Conservation (phyloP, 352 stramenopile species). For the Phytophthora aleatoria region DNA sequence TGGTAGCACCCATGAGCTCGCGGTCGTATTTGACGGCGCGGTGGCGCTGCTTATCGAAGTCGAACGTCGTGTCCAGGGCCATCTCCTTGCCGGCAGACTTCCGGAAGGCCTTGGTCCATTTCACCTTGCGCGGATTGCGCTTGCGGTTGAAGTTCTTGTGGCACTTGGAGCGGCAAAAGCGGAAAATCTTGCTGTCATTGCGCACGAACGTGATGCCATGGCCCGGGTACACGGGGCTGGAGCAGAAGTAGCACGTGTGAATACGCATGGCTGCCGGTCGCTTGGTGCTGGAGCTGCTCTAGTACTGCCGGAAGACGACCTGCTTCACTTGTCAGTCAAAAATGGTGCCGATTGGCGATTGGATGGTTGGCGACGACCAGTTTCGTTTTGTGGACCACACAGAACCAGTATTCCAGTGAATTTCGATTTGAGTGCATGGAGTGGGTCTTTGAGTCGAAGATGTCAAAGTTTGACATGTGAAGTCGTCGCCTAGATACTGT, state of each 20-base stretch:
- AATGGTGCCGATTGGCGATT: slow-evolving; percentile 26
- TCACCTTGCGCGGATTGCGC: slow-evolving; percentile 99
- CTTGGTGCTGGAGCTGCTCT: slow-evolving; percentile 17
- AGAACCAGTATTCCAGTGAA: slow-evolving; percentile 10
- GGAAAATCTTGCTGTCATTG: slow-evolving; percentile 99
- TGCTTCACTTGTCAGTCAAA: slow-evolving; percentile 18
- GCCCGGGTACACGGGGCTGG: slow-evolving; percentile 98
- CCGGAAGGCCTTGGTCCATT: slow-evolving; percentile 99
- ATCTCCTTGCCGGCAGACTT: slow-evolving; percentile 99
- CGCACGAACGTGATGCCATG: slow-evolving; percentile 99
- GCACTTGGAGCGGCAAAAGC: slow-evolving; percentile 99
- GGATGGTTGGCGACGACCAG: slow-evolving; percentile 29
- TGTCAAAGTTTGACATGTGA: no score
- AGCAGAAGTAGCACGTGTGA: slow-evolving; percentile 99
- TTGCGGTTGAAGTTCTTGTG: slow-evolving; percentile 99
- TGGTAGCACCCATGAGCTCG: slow-evolving; percentile 98
- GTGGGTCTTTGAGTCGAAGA: no score
- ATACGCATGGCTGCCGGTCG: slow-evolving; percentile 90
- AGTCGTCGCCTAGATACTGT: not conserved
- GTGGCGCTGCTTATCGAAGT: slow-evolving; percentile 99
- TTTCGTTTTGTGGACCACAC: slow-evolving; percentile 13
- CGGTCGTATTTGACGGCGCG: slow-evolving; percentile 99
- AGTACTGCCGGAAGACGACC: slow-evolving; percentile 20
- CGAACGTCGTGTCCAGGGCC: slow-evolving; percentile 99
- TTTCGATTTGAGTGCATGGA: slow-evolving; percentile 7